Conservation (phyloP, 2,329 filamentous ascomycete genomes). For the Hymenoscyphus scutula region DNA sequence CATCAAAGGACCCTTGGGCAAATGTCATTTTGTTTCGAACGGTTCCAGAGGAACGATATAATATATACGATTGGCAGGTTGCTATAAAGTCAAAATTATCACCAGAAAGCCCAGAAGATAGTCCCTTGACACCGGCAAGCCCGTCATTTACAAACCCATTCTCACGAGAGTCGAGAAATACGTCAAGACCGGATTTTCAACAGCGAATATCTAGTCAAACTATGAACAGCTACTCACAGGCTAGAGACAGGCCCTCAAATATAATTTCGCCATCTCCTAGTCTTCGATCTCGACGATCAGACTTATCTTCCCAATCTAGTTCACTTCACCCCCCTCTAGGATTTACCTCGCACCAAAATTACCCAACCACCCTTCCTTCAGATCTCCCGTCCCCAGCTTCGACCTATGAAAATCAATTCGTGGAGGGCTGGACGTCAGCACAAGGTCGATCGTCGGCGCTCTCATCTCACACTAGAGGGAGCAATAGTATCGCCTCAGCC, state of each 20-base stretch:
- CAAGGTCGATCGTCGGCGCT: constrained; percentile 58
- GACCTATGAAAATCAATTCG: constrained; percentile 55
- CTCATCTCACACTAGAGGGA: constrained; percentile 51
- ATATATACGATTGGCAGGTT: constrained; percentile 57
- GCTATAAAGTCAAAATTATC: constrained; percentile 40
- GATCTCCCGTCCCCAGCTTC: constrained; percentile 57
- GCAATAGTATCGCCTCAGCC: constrained; percentile 55
- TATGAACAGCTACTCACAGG: constrained; percentile 43
- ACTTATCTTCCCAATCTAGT: constrained; percentile 49
- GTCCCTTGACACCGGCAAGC: constrained; percentile 28
- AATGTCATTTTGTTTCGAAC: constrained; percentile 56
- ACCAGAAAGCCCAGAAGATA: constrained; percentile 27
- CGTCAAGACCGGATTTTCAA: constrained; percentile 37
- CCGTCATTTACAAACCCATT: constrained; percentile 36
- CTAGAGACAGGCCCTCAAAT: constrained; percentile 45
- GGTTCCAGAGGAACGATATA: constrained; percentile 49
- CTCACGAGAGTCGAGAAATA: constrained; percentile 21
- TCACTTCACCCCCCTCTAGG: constrained; percentile 45
- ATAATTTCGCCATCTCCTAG: constrained; percentile 59
- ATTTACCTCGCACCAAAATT: constrained; percentile 48
- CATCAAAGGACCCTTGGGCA: constrained; percentile 32
- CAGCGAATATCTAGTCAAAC: constrained; percentile 50
- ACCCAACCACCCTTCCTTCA: constrained; percentile 50
- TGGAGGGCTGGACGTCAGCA: constrained; percentile 59
- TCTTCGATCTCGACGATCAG: constrained; percentile 60